A percentile compares a stretch with the other conserved stretches of the same genome.
Conservation (phyloP, 2,329 filamentous ascomycete species). For the Hypoxylon sp. region DNA sequence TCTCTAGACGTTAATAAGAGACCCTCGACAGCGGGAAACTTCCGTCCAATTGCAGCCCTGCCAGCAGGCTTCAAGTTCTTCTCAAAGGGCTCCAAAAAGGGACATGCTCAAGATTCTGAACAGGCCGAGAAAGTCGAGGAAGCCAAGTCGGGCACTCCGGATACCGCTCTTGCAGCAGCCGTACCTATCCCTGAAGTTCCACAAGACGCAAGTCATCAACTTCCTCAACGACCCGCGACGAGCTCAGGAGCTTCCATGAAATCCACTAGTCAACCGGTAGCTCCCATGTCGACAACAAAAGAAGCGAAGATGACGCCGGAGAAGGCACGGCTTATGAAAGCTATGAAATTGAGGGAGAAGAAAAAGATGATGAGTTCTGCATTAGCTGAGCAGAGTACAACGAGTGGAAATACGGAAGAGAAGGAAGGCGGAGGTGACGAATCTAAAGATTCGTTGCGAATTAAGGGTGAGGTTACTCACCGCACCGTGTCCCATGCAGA, state of each 20-base stretch:
- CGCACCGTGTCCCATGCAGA: slow-evolving; percentile 63
- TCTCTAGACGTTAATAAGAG: slow-evolving; percentile 74
- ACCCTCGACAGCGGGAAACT: slow-evolving; percentile 72
- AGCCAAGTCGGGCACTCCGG: slow-evolving; percentile 55
- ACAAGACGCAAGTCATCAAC: slow-evolving; percentile 52
- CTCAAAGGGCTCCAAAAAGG: slow-evolving; percentile 69
- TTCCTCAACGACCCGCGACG: slow-evolving; percentile 58
- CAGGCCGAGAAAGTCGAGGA: slow-evolving; percentile 51
- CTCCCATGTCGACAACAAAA: slow-evolving; percentile 52
- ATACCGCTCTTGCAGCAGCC: slow-evolving; percentile 55
- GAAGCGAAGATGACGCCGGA: slow-evolving; percentile 80
- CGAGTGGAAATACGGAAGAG: slow-evolving; percentile 43
- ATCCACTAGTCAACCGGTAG: slow-evolving; percentile 59
- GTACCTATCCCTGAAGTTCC: slow-evolving; percentile 54
- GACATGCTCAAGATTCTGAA: slow-evolving; percentile 54
- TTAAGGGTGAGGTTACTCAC: slow-evolving; percentile 52
- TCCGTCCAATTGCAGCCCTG: slow-evolving; percentile 81
- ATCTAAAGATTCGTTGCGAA: slow-evolving; percentile 44
- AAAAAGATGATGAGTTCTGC: slow-evolving; percentile 66
- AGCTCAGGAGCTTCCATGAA: slow-evolving; percentile 62
- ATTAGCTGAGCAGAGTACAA: slow-evolving; percentile 45
- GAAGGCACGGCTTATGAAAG: slow-evolving; percentile 93
- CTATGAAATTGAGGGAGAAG: slow-evolving; percentile 88
- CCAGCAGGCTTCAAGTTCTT: slow-evolving; percentile 83
- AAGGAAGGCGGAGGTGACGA: slow-evolving; percentile 46